Base-by-base conservation (phyloP, 805 yeast species). In the Saturnispora mendoncae region DNA sequence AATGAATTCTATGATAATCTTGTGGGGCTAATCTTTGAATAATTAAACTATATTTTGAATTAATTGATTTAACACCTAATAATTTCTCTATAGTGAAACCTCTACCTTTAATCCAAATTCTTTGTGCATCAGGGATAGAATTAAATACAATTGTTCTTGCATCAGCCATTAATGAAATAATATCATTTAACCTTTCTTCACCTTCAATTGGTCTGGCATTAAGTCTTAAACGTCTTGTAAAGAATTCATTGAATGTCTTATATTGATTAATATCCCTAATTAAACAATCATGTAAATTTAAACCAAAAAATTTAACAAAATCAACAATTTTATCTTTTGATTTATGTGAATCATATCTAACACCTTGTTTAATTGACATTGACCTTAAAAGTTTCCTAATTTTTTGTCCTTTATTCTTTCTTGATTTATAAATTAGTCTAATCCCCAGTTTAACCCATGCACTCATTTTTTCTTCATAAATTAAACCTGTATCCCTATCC, bases 1-100 rank as follows among this genome's bases (percentile, higher is more conserved):
- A 71, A 58, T 90, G 98, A 60, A 90, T 88, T 34, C 98, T 66
- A 56, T 90, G 98, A 55, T 90, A 90, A 58, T 90, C 98, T 57
- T 90, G 98, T 1, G 98, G 98, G 0, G 98, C 97, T 33, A 90
- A 65, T 43, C 98, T 65, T 59, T 90, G 90, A 2, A 90, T 74
- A 0, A 82, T 88, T 33, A 88, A 60, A 3, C 87, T 66, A 32
- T 86, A 33, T n/a, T 20, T 20, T 19, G 14, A 12, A 26, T 30
- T 30, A 13, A 18, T 15, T 13, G 25, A n/a, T 12, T 30, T 36
- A 8, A 36, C n/a, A 2, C 55, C 54, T 8, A 56, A 15, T 3
- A 90, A 64, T 47, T 83, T 77, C 4, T 67, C 61, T 15, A 90
- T 55, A 0, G 86, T 72, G 58, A 90, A 90, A 32, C 73, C 75